A percentile compares a stretch with the other conserved stretches of the same genome.
phyloP scores from a whole-genome alignment of 2,329 filamentous ascomycete genomes.

The Lecanoromycetidae sp. region DNA sequence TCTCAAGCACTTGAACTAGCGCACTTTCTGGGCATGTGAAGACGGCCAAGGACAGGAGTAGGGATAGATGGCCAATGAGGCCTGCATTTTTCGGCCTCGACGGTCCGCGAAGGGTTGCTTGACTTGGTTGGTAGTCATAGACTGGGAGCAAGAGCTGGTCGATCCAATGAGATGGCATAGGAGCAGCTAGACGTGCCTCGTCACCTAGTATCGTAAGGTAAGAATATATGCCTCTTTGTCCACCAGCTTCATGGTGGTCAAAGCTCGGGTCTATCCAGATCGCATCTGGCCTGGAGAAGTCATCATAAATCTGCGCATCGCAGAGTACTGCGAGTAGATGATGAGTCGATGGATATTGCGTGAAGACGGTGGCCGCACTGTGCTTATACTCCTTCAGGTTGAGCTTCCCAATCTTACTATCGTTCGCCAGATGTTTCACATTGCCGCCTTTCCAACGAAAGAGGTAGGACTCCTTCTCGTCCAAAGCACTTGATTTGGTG shows the following conservation, averaged over 20 bases:
- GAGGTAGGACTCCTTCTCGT: background rate
- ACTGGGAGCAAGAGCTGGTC: slow-evolving; percentile 19
- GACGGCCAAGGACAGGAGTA: slow-evolving; percentile 21
- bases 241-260: background rate
- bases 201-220: background rate
- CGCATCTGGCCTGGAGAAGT: no score
- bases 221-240: background rate
- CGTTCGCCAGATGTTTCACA: background rate
- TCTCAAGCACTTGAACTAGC: background rate
- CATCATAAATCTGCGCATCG: background rate
- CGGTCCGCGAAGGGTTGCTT: no score
- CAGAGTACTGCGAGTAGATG: slow-evolving; percentile 8
- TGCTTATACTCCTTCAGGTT: background rate
- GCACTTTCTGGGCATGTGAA: slow-evolving; percentile 15
- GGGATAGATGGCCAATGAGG: slow-evolving; percentile 18
- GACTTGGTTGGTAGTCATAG: slow-evolving; percentile 10
- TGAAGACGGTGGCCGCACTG: slow-evolving; percentile 10
- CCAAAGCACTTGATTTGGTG: background rate
- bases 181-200: slow-evolving; percentile 15
- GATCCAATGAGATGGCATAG: slow-evolving; percentile 17
- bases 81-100: background rate
- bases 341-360: slow-evolving; percentile 7
- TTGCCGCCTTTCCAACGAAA: slow-evolving; percentile 9
- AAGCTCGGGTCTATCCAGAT: slow-evolving; percentile 6
- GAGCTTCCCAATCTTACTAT: background rate